Evolutionary conservation across 208 protist genomes (phyloP).

Genomic region (Leishmania mexicana): DNA sequence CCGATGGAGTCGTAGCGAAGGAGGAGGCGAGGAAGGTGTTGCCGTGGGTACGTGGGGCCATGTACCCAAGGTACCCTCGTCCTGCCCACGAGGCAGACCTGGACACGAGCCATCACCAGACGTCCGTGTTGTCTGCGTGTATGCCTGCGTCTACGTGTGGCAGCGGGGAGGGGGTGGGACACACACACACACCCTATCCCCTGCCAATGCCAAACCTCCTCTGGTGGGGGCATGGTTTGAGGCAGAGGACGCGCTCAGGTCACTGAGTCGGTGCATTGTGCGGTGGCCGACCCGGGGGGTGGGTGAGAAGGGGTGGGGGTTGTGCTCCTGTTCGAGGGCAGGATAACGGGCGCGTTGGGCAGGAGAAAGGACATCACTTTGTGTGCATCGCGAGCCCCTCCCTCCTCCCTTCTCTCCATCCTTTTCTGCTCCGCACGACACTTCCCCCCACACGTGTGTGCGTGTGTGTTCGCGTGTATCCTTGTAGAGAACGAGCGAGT

Average conservation of each 20-base stretch:
- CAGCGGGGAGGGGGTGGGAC: too few species aligned
- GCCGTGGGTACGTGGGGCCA: not conserved
- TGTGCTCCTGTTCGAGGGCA: not conserved
- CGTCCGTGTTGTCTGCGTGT: not conserved
- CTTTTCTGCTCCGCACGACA: not conserved
- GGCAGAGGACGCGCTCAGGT: not conserved
- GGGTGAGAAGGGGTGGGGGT: not conserved
- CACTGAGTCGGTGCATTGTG: not conserved
- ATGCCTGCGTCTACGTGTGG: not conserved
- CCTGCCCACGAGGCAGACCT: not conserved
- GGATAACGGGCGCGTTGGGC: not conserved
- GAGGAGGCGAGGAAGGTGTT: not conserved
- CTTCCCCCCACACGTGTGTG: not conserved
- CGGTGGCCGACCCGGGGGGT: not conserved
- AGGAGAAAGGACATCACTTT: not conserved
- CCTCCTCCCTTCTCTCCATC: not conserved
- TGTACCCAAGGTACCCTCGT: not conserved
- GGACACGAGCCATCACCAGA: not conserved
- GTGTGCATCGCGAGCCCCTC: not conserved
- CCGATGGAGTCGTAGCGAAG: constrained; percentile 17
- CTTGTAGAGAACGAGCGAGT: too few species aligned
- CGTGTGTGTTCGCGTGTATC: not conserved
- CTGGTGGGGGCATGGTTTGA: not conserved
- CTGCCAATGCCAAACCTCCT: not conserved
- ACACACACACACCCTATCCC: not conserved